Conservation (phyloP, 108 stramenopile genomes). For the Chaetoceros muelleri region DNA sequence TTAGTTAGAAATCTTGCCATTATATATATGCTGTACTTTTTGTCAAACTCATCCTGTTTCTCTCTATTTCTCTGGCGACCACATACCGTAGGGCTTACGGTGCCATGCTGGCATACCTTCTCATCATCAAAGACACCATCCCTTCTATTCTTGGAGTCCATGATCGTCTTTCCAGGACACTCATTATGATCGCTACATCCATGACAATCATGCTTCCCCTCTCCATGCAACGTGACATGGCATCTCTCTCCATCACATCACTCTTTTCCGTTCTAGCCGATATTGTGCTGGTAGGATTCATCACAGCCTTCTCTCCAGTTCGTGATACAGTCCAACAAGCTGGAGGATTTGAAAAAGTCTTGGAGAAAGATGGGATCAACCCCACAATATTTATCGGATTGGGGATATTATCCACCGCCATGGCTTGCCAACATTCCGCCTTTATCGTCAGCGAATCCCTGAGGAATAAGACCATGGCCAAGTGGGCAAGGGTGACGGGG, state of each 20-base stretch:
- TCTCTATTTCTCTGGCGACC: neutral
- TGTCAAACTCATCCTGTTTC: too few species aligned
- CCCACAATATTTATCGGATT: conserved; percentile 67
- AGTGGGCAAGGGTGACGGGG: conserved; percentile 56
- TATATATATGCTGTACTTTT: too few species aligned
- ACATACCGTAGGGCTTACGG: conserved; percentile 40
- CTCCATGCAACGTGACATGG: conserved; percentile 69
- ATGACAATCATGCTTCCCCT: conserved; percentile 54
- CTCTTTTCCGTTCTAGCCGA: conserved; percentile 54
- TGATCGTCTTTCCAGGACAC: conserved; percentile 32
- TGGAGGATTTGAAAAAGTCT: conserved; percentile 51
- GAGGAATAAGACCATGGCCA: conserved; percentile 27
- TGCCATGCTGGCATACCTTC: conserved; percentile 77
- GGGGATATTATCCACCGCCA: conserved; percentile 66
- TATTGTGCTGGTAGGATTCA: conserved; percentile 48
- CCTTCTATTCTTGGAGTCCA: conserved; percentile 56
- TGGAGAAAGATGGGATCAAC: conserved; percentile 39
- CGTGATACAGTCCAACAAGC: conserved; percentile 30
- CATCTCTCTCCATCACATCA: conserved; percentile 45
- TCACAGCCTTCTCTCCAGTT: conserved; percentile 50
- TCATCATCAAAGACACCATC: conserved; percentile 77
- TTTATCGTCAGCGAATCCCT: conserved; percentile 64
- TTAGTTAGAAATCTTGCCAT: too few species aligned
- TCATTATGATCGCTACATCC: conserved; percentile 36
- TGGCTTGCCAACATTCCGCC: conserved; percentile 81